Base-by-base conservation (phyloP, 345 rosid genomes). In the Brassica cretica region DNA sequence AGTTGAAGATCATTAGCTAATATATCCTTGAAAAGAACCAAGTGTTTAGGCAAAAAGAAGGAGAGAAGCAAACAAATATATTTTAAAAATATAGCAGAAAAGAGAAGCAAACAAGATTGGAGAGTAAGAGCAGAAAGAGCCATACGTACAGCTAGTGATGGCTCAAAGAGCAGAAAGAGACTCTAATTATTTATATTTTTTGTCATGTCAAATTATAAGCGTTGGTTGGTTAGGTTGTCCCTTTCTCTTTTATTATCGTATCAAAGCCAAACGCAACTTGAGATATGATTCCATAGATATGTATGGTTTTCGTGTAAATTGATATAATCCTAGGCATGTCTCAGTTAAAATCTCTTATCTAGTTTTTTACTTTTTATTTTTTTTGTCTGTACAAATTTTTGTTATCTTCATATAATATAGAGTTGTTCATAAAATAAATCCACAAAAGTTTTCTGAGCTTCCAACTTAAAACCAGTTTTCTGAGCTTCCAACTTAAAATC, bases 91-190 rank as follows among this genome's bases (percentile, higher is more conserved):
- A 6, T 39, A 65, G 30, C 4, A 5, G 68, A 39, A 68, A 78
- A 66, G 76, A 79, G 27, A 25, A 25, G 73, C 37, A 72, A 67
- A 68, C 69, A 79, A 67, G 76, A 74, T 27, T 74, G 75, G 71
- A 62, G 77, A 63, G 74, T 78, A 67, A 68, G 71, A 12, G 25
- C 35, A 73, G 71, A 68, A 62, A 74, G 71, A 79, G 66, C 71
- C 82, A 79, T 79, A 68, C 71, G 82, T 79, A 79, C 78, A 79
- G 82, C 78, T 79, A 79, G 11, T 27, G 82, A 74, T 73, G 74
- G 82, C 66, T 69, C 75, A 56, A 5, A 56, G 75, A 74, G 68
- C 30, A 25, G 73, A 78, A 72, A 25, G 73, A 78, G 76, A 21
- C 39, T 62, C 44, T 73, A 11, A 74, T 73, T 79, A 25, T 78